These are phyloP conservation scores for Cadophora sp. DNA, from an alignment of 2,329 filamentous ascomycete species.

Conservation along the genomic window DNA sequence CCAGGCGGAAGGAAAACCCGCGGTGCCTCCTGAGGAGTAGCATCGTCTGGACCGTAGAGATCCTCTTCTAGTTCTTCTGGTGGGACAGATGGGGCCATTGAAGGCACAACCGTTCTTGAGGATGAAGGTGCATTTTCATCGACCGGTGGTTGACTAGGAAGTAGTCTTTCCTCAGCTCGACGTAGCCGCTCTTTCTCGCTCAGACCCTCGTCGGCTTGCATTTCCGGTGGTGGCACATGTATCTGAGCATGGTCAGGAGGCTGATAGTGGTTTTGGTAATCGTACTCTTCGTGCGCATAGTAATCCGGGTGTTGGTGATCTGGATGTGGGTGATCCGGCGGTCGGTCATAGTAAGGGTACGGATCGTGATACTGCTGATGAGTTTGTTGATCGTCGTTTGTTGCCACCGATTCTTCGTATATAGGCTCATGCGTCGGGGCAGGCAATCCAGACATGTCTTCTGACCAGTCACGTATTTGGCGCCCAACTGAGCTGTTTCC, in stretches of 20 bases:
- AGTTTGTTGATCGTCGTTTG: conserved; percentile 21
- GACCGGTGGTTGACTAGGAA: conserved; percentile 79
- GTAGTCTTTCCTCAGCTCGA: conserved; percentile 76
- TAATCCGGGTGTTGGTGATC: conserved; percentile 23
- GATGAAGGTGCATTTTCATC: conserved; percentile 54
- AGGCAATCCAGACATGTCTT: conserved; percentile 31
- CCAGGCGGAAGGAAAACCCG: conserved; percentile 24
- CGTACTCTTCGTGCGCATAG: conserved; percentile 28
- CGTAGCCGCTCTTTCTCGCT: conserved; percentile 84
- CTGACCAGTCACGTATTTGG: conserved; percentile 32
- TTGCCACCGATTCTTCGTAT: conserved; percentile 33
- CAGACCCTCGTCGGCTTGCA: conserved; percentile 65
- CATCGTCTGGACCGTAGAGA: conserved; percentile 57
- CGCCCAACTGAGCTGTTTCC: conserved; percentile 32
- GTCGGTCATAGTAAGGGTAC: conserved; percentile 46
- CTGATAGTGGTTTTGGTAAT: conserved; percentile 25
- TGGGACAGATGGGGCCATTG: conserved; percentile 53
- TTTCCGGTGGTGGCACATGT: conserved; percentile 65
- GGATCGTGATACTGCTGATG: conserved; percentile 39
- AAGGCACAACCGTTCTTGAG: conserved; percentile 41
- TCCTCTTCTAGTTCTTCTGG: conserved; percentile 52
- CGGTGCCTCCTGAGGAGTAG: conserved; percentile 39
- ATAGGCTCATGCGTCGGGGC: conserved; percentile 33
- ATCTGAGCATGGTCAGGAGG: conserved; percentile 50
- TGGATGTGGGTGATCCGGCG: conserved; percentile 40